These are phyloP conservation scores for Logfia minima DNA, from an alignment of 129 eudicot genomes.

Conservation along the genomic window DNA sequence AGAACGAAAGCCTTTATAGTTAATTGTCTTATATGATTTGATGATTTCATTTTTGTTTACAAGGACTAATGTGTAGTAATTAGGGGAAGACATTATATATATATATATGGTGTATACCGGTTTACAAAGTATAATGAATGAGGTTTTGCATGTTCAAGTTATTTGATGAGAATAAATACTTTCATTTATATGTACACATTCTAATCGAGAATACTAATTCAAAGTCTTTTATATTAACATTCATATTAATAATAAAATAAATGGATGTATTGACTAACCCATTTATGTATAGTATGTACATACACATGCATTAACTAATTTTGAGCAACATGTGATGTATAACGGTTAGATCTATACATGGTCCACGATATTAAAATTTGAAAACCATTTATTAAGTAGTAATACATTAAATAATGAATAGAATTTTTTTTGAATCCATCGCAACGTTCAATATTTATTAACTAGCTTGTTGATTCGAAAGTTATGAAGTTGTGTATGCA, in stretches of 20 bases:
- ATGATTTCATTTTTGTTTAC: not conserved
- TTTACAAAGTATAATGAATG: too few species aligned
- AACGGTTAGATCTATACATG: conserved; percentile 27
- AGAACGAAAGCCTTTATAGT: too few species aligned
- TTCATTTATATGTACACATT: too few species aligned
- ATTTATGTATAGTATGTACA: not conserved
- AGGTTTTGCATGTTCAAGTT: too few species aligned
- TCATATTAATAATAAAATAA: not conserved
- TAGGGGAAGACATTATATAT: too few species aligned
- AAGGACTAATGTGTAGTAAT: not conserved
- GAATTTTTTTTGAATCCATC: not conserved
- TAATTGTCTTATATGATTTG: not conserved
- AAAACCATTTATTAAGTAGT: not conserved
- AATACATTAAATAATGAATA: not conserved
- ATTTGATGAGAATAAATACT: rapidly evolving
- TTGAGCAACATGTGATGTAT: conserved; percentile 24
- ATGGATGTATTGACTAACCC: not conserved
- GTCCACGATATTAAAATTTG: not conserved
- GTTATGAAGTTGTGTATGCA: conserved; percentile 8
- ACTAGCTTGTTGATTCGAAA: not conserved
- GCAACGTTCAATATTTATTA: not conserved
- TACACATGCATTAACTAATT: conserved; percentile 3
- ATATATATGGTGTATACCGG: too few species aligned
- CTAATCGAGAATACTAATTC: too few species aligned
- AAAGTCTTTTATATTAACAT: not conserved